Percentiles rank a stretch among this genome's conserved stretches.
These are phyloP conservation scores for Psidium guajava DNA, from an alignment of 345 rosid genomes.

Conservation along the genomic window DNA sequence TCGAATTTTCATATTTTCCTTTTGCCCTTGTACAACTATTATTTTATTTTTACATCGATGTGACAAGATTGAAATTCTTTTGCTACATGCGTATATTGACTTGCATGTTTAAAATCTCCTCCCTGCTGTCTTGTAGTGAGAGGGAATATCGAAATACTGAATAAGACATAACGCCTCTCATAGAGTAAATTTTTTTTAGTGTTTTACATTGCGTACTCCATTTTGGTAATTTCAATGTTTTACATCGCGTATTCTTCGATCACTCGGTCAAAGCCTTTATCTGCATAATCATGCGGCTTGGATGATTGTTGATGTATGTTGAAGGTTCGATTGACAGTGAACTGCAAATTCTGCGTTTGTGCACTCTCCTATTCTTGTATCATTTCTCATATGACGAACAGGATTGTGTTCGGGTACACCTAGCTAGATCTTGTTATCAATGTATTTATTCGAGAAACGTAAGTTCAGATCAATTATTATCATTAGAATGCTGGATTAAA, in stretches of 20 bases:
- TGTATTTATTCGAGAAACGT: not conserved
- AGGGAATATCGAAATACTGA: not conserved
- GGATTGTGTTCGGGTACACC: not conserved
- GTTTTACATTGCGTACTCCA: too few species aligned
- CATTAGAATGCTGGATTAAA: not conserved
- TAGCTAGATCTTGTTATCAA: not conserved
- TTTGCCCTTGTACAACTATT: not conserved
- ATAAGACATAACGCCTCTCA: fast-evolving
- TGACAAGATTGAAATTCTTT: not conserved
- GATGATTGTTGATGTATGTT: not conserved
- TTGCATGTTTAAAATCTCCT: not conserved
- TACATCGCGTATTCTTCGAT: not conserved
- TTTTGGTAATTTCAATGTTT: not conserved
- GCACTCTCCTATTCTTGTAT: not conserved
- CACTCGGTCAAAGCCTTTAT: not conserved
- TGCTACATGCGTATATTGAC: not conserved
- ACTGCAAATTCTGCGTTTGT: not conserved
- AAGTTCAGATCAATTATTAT: not conserved
- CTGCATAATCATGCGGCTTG: not conserved
- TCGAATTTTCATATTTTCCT: not conserved
- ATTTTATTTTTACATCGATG: not conserved
- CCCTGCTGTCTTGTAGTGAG: not conserved
- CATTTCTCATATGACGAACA: not conserved
- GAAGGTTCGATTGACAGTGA: not conserved
- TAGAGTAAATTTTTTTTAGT: not conserved